Conservation (phyloP, 192 early-diverging fungal genomes). For the Gorgonomyces haynaldii region DNA sequence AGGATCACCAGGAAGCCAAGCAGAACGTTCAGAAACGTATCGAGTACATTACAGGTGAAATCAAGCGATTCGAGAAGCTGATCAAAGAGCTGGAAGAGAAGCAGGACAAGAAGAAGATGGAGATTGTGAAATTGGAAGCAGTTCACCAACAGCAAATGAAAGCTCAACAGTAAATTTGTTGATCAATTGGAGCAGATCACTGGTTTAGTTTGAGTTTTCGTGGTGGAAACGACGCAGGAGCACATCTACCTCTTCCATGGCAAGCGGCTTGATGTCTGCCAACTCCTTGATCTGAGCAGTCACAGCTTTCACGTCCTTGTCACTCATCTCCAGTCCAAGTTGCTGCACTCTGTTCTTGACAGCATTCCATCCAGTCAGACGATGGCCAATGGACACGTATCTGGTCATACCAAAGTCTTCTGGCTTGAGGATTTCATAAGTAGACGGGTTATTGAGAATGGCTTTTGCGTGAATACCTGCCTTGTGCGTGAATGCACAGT, state of each 20-base stretch:
- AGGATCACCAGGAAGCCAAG: conserved; percentile 69
- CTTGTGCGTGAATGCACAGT: conserved; percentile 99
- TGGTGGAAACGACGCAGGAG: conserved; percentile 63
- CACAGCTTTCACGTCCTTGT: conserved; percentile 82
- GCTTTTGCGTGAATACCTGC: conserved; percentile 99
- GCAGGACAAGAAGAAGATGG: conserved; percentile 69
- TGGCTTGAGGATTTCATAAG: conserved; percentile 96
- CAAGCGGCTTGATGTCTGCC: conserved; percentile 85
- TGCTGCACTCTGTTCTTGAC: conserved; percentile 98
- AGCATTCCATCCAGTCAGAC: conserved; percentile 97
- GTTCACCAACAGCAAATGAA: conserved; percentile 7
- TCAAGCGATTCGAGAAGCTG: conserved; percentile 72
- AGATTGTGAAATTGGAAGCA: conserved; percentile 20
- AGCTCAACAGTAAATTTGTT: background rate
- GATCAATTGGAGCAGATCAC: background rate
- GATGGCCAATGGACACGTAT: conserved; percentile 93
- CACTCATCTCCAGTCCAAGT: conserved; percentile 68
- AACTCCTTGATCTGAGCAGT: conserved; percentile 91
- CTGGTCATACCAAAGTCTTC: conserved; percentile 99
- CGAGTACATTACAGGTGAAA: conserved; percentile 78
- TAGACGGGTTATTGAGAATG: conserved; percentile 96
- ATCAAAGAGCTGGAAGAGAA: conserved; percentile 72
- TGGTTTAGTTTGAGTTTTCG: background rate
- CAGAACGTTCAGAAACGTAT: conserved; percentile 90
- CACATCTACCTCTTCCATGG: conserved; percentile 87